Evolutionary conservation across 768 basidiomycete genomes (phyloP), one percentile per base, ranked within the genome.

Genomic region (Crucibulum laeve): DNA sequence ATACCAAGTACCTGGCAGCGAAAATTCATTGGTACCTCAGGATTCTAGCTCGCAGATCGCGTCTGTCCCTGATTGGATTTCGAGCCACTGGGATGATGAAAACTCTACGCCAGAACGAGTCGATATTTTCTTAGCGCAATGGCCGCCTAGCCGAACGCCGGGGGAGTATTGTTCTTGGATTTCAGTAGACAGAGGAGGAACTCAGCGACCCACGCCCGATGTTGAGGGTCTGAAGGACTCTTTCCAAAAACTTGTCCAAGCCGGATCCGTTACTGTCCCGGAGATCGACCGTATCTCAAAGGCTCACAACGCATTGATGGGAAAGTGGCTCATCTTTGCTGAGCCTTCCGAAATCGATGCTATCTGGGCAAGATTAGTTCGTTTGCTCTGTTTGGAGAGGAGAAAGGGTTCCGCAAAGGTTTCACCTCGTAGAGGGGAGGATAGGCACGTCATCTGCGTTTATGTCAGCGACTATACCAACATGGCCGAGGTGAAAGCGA

Each of bases 291-390:
- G 53, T 14, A 55, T 70, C 33, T 65, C 68, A n/a, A 54, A 46
- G 24, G 46, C 56, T 5, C 57, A 68, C 45, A 50, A 56, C 14
- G 59, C 65, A 5, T 35, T 64, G 4, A 39, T 51, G 3, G 68
- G 65, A n/a, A 69, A 70, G 39, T 70, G 70, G 68, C 52, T 71
- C 44, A 51, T 71, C 8, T 68, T 67, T 42, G 48, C 55, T n/a
- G 51, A 63, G 19, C 38, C 57, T 1, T 30, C 46, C 14, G 50
- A 59, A 38, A 53, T 69, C 11, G 68, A 71, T 43, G 51, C 50
- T 10, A 49, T 68, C 1, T 71, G 68, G 70, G 54, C 53, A 4
- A 60, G 59, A 26, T 50, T 70, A 21, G 60, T 69, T 13, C 33
- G 46, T 5, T 25, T 59, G 14, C 42, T 68, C n/a, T 62, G 59